Conservation (phyloP, 1,284 basidiomycete species). For the Cryptococcus amylolentus region DNA sequence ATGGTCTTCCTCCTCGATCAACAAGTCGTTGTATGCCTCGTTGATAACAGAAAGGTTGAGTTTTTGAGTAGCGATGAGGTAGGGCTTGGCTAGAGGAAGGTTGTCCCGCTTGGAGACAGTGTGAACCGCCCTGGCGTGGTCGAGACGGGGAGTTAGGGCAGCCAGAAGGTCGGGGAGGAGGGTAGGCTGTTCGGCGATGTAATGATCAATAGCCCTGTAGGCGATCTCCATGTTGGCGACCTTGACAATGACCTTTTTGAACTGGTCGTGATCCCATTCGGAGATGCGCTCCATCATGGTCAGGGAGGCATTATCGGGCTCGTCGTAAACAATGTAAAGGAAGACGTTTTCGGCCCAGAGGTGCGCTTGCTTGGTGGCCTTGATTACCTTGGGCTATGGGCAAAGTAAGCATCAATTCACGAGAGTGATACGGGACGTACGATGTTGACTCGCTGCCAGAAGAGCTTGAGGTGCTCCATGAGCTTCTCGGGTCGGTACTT, state of each 20-base stretch:
- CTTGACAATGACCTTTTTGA: slow-evolving; percentile 92
- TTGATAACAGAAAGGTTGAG: slow-evolving; percentile 96
- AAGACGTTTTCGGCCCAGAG: slow-evolving; percentile 99
- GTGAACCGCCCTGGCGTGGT: slow-evolving; percentile 89
- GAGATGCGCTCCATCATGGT: slow-evolving; percentile 97
- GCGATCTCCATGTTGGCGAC: slow-evolving; percentile 98
- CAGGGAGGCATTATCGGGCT: slow-evolving; percentile 48
- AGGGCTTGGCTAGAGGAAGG: slow-evolving; percentile 89
- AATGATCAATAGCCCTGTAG: slow-evolving; percentile 50
- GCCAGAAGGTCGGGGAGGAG: slow-evolving; percentile 90
- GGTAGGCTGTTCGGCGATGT: slow-evolving; percentile 60
- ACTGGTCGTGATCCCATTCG: slow-evolving; percentile 99
- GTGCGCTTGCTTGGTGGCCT: slow-evolving; percentile 91
- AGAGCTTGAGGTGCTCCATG: slow-evolving; percentile 98
- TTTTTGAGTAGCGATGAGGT: slow-evolving; percentile 96
- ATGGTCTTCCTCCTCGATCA: slow-evolving; percentile 99
- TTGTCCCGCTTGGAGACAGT: slow-evolving; percentile 78
- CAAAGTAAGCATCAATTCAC: background rate
- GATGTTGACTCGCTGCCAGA: slow-evolving; percentile 96
- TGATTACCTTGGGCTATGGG: slow-evolving; percentile 66
- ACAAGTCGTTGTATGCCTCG: slow-evolving; percentile 91
- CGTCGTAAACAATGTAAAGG: slow-evolving; percentile 91
- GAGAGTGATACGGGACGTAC: slow-evolving; percentile 52
- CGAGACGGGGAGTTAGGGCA: slow-evolving; percentile 86
- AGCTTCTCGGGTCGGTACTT: slow-evolving; percentile 95